Percentiles rank a stretch among this genome's conserved stretches.
Conservation (phyloP, 495 filamentous ascomycete species). For the Tuber microsphaerosporum region DNA sequence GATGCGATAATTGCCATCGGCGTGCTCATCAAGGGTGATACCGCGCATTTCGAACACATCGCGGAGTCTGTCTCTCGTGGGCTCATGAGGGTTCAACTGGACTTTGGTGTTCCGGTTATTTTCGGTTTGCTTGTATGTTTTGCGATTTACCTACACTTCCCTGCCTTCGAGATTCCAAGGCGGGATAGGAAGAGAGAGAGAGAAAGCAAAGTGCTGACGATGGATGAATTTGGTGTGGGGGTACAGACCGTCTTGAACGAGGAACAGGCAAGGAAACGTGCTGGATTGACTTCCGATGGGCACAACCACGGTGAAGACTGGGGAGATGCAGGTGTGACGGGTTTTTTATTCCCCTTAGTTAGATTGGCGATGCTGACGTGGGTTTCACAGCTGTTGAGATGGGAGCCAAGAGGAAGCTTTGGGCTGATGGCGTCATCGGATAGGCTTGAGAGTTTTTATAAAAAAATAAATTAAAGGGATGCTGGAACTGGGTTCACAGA, state of each 20-base stretch:
- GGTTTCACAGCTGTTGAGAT: constrained; percentile 59
- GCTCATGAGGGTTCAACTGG: constrained; percentile 87
- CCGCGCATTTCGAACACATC: constrained; percentile 98
- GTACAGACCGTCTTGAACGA: constrained; percentile 68
- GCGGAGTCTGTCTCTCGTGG: constrained; percentile 82
- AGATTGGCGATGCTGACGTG: constrained; percentile 44
- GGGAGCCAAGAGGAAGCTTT: constrained; percentile 60
- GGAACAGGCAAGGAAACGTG: constrained; percentile 76
- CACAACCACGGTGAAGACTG: constrained; percentile 88
- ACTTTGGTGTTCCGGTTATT: constrained; percentile 77
- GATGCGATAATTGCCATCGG: constrained; percentile 93
- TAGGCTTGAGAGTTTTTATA: constrained; percentile 18
- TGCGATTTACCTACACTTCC: neutral
- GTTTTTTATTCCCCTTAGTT: constrained; percentile 39
- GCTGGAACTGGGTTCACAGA: neutral
- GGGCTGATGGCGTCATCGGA: constrained; percentile 58
- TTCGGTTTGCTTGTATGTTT: constrained; percentile 65
- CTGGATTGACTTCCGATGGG: constrained; percentile 59
- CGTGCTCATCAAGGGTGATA: constrained; percentile 94
- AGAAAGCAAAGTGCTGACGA: constrained; percentile 5
- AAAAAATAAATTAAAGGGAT: neutral
- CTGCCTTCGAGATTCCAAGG: neutral
- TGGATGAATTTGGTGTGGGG: neutral
- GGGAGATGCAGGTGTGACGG: constrained; percentile 55
- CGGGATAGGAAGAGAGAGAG: neutral